Evolutionary conservation across 2,329 filamentous ascomycete species (phyloP).

Genomic region (Trichoderma atrobrunneum): DNA sequence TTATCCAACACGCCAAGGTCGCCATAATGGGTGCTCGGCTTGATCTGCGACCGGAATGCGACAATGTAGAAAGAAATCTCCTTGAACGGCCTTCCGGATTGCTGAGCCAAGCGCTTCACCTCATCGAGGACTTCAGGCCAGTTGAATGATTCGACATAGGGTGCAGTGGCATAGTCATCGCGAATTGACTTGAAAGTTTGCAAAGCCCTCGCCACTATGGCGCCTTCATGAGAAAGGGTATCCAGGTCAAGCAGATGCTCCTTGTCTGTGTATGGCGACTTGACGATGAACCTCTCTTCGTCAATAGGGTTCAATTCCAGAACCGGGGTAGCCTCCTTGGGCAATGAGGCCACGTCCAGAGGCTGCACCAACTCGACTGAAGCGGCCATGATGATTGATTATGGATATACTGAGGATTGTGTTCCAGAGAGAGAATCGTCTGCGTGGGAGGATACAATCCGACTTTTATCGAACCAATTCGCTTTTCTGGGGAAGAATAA

Average conservation of each 20-base stretch:
- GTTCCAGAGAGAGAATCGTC: neutral
- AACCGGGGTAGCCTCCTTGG: constrained; percentile 28
- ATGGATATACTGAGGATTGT: neutral
- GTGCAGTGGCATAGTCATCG: constrained; percentile 71
- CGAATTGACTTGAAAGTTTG: constrained; percentile 60
- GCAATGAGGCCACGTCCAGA: constrained; percentile 26
- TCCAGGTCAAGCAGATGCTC: constrained; percentile 71
- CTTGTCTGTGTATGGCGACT: constrained; percentile 72
- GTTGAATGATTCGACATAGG: constrained; percentile 75
- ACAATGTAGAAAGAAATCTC: constrained; percentile 75
- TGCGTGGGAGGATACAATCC: neutral
- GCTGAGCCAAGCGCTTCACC: constrained; percentile 50
- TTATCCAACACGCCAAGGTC: constrained; percentile 72
- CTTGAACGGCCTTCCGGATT: constrained; percentile 53
- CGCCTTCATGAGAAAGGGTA: constrained; percentile 62
- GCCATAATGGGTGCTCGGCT: constrained; percentile 62
- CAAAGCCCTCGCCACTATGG: constrained; percentile 70
- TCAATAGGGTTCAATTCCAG: constrained; percentile 26
- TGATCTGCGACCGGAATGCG: constrained; percentile 74
- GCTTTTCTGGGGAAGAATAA: neutral
- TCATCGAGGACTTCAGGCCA: constrained; percentile 62
- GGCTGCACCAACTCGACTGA: constrained; percentile 26
- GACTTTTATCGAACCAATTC: neutral
- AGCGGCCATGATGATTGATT: constrained; percentile 29
- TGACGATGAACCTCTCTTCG: constrained; percentile 47